phyloP scores from a whole-genome alignment of 352 stramenopile genomes.

The Globisporangium echinulatum region DNA sequence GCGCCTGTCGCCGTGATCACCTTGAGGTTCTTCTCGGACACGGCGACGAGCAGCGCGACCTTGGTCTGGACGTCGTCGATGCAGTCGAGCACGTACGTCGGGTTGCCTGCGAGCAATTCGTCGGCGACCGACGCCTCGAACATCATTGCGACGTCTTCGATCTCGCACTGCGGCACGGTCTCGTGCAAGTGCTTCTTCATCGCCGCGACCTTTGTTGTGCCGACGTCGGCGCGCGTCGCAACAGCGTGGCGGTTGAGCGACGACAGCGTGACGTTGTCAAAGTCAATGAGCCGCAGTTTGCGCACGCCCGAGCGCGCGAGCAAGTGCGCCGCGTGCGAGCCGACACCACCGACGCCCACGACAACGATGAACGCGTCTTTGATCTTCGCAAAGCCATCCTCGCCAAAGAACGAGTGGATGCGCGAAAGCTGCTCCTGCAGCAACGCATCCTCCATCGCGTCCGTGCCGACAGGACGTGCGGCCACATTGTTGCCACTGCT shows the following conservation, averaged over 20 bases:
- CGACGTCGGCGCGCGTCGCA: conserved; percentile 94
- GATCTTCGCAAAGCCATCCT: conserved; percentile 88
- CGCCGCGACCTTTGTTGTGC: conserved; percentile 89
- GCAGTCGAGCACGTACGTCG: conserved; percentile 95
- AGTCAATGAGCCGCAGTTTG: conserved; percentile 96
- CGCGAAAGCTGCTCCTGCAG: conserved; percentile 86
- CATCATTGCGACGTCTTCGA: conserved; percentile 90
- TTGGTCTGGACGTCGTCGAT: conserved; percentile 99
- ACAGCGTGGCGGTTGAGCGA: conserved; percentile 98
- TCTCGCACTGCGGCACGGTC: conserved; percentile 71
- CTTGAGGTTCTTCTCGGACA: conserved; percentile 68
- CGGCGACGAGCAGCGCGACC: conserved; percentile 89
- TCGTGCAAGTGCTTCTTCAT: conserved; percentile 78
- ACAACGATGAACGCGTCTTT: conserved; percentile 90
- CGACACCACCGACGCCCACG: conserved; percentile 96
- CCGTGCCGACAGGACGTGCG: conserved; percentile 16
- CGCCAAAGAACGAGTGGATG: conserved; percentile 93
- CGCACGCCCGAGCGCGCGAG: conserved; percentile 93
- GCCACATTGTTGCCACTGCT: neutral
- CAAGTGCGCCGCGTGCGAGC: conserved; percentile 96
- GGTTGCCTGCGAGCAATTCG: conserved; percentile 76
- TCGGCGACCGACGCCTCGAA: conserved; percentile 78
- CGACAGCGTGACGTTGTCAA: conserved; percentile 98
- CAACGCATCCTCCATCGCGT: conserved; percentile 45
- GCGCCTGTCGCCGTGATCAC: conserved; percentile 89